These are phyloP conservation scores for Phytophthora kernoviae DNA, from an alignment of 352 stramenopile species.

Conservation along the genomic window DNA sequence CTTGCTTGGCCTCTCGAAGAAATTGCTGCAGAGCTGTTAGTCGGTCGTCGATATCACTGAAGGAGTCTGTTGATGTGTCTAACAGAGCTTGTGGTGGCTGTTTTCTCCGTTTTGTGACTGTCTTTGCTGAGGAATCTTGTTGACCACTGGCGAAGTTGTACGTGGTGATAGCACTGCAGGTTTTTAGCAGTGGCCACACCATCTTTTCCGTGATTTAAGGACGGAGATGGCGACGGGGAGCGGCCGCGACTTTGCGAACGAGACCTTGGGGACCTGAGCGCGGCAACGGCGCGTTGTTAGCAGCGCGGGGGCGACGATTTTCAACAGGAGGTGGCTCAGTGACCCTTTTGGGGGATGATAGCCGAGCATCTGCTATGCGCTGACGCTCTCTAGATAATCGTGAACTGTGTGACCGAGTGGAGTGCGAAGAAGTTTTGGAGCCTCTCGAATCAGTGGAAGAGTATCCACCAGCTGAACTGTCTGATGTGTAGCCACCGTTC, in stretches of 20 bases:
- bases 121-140: conserved; percentile 11
- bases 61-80: conserved; percentile 75
- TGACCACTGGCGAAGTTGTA: conserved; percentile 6
- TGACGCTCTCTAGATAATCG: conserved; percentile 55
- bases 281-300: conserved; percentile 32
- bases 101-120: conserved; percentile 20
- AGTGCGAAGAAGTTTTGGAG: conserved; percentile 54
- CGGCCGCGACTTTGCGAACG: conserved; percentile 30
- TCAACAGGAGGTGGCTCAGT: conserved; percentile 23
- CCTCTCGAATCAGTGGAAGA: conserved; percentile 61
- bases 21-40: conserved; percentile 84
- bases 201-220: conserved; percentile 5
- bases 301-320: conserved; percentile 12
- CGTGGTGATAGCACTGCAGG: conserved; percentile 11
- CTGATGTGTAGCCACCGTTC: conserved; percentile 60
- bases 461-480: conserved; percentile 69
- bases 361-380: conserved; percentile 50
- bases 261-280: conserved; percentile 13
- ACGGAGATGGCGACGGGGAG: conserved; percentile 33
- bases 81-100: conserved; percentile 40
- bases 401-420: conserved; percentile 43
- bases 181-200: not conserved
- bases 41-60: conserved; percentile 87
- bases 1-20: conserved; percentile 79
- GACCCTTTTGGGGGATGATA: conserved; percentile 60